Base-by-base conservation (phyloP, 2,329 filamentous ascomycete species). In the Kalmusia sp. region DNA sequence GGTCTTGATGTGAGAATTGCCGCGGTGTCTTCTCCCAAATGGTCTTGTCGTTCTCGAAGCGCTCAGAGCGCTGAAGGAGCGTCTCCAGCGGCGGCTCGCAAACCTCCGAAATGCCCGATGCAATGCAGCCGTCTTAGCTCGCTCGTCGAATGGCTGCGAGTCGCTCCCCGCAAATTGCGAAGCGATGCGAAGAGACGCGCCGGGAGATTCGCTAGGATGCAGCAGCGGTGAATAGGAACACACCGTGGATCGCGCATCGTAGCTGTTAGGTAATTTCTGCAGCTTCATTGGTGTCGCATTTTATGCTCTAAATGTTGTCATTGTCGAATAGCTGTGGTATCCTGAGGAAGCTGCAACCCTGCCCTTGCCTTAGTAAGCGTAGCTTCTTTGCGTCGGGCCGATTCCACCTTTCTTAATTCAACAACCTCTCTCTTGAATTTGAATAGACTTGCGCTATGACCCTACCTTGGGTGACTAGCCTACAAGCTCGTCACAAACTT, bases 181-280 rank as follows among this genome's bases (percentile, higher is more conserved):
- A 38, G 34, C 15, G 24, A 28, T 19, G 22, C 22, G 24, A 27
- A 24, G n/a, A 12, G 11, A 41, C 7, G 41, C 44, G 33, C 31
- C 24, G 38, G 31, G 22, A 14, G 2, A 25, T 15, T 19, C 39
- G 27, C 22, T 38, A 37, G 11, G 22, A 28, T 37, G 44, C 44
- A 47, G 22, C 8, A 47, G 44, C 44, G 44, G 33, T 38, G n/a
- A 47, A 47, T 22, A 15, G 11, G n/a, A 25, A 21, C 19, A 6
- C 14, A 6, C 17, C 17, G 15, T 27, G 19, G 24, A n/a, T 24
- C 37, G 17, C n/a, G 37, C 6, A 39, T 17, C 19, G 19, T 30
- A 25, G n/a, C 8, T 31, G 39, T 30, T 19, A 12, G n/a, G 39
- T 41, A 8, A 43, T 30, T 9, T 21, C 4, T 30, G 44, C 33